phyloP scores from a whole-genome alignment of 179 eudicot genomes.

The Nepenthes alata region DNA sequence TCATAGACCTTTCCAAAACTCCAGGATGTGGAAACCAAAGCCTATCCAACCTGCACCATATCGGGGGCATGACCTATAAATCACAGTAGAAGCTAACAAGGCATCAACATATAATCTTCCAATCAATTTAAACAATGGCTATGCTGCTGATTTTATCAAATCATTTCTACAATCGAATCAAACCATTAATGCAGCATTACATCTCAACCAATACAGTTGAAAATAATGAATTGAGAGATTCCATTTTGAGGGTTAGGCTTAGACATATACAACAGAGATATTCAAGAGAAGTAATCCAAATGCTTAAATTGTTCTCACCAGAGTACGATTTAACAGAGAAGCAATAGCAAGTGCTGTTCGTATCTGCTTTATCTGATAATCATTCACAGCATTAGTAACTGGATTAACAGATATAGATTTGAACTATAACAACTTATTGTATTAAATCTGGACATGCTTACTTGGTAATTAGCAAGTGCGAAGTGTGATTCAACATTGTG shows the following conservation, averaged over 20 bases:
- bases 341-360: constrained; percentile 93
- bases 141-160: too few relatives aligned
- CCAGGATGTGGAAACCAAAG: constrained; percentile 99
- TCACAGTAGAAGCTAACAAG: constrained; percentile 28
- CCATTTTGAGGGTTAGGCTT: background rate
- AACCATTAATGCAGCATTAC: too few relatives aligned
- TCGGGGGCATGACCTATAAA: constrained; percentile 96
- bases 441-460: constrained; percentile 21
- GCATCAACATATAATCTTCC: constrained; percentile 13
- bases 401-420: background rate
- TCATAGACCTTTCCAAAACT: constrained; percentile 54
- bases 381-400: constrained; percentile 4
- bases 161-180: too few relatives aligned
- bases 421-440: background rate
- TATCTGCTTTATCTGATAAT: constrained; percentile 78
- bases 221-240: background rate
- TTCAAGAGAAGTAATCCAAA: constrained; percentile 3
- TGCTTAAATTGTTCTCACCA: constrained; percentile 44
- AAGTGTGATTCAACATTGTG: constrained; percentile 79
- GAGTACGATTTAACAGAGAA: constrained; percentile 63
- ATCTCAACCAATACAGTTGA: background rate
- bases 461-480: constrained; percentile 70
- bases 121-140: background rate
- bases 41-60: constrained; percentile 99
- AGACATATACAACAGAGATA: background rate